Evolutionary conservation across 169 alveolate species (phyloP).

Genomic region (Babesia ovis): DNA sequence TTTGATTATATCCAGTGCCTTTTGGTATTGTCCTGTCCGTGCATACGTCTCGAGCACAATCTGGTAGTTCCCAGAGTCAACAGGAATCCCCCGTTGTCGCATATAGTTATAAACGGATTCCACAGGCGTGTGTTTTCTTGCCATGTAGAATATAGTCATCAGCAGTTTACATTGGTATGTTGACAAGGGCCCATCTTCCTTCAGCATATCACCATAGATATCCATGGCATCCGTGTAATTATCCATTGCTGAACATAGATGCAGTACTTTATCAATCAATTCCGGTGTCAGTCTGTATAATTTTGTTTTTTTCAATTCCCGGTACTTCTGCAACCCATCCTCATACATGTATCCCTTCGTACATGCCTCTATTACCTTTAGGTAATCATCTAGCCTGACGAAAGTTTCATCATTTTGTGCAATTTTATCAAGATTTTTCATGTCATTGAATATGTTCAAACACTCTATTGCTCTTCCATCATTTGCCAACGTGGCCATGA

Average conservation of each 20-base stretch:
- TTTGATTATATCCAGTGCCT: slow-evolving; percentile 28
- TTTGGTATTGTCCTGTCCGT: slow-evolving; percentile 43
- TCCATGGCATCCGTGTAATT: slow-evolving; percentile 32
- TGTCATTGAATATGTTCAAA: slow-evolving; percentile 20
- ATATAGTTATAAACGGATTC: slow-evolving; percentile 36
- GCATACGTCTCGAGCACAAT: slow-evolving; percentile 44
- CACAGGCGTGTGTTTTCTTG: slow-evolving; percentile 22
- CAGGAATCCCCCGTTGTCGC: neutral
- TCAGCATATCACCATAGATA: slow-evolving; percentile 16
- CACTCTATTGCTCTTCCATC: slow-evolving; percentile 41
- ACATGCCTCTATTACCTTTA: slow-evolving; percentile 51
- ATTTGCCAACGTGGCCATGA: slow-evolving; percentile 32
- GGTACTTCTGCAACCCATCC: slow-evolving; percentile 42
- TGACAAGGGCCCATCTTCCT: slow-evolving; percentile 17
- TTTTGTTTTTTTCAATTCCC: slow-evolving; percentile 32
- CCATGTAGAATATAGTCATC: slow-evolving; percentile 24
- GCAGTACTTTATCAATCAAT: slow-evolving; percentile 6
- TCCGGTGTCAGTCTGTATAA: neutral
- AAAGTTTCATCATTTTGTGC: slow-evolving; percentile 18
- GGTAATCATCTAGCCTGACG: slow-evolving; percentile 24
- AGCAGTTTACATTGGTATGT: slow-evolving; percentile 40
- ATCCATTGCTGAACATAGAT: slow-evolving; percentile 16
- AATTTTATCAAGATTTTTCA: slow-evolving; percentile 40
- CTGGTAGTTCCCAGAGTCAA: slow-evolving; percentile 29
- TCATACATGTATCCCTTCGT: slow-evolving; percentile 29